Evolutionary conservation across 1,284 basidiomycete species (phyloP).

Genomic region (Ceratobasidium sp.): DNA sequence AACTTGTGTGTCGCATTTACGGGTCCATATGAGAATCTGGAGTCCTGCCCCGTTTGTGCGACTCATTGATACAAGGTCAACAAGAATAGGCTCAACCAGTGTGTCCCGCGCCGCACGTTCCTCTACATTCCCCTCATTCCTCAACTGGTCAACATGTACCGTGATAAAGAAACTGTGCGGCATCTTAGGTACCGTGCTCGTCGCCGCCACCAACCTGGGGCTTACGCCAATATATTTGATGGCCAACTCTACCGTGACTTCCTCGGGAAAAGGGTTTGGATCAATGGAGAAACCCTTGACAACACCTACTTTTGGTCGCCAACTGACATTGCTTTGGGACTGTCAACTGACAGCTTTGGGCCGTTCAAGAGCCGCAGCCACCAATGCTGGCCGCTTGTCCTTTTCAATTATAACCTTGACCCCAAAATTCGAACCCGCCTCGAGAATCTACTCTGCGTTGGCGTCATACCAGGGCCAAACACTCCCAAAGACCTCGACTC

Average conservation of each 20-base stretch:
- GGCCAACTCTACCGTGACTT: slow-evolving; percentile 32
- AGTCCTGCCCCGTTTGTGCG: slow-evolving; percentile 37
- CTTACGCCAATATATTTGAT: slow-evolving; percentile 44
- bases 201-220: slow-evolving; percentile 35
- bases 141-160: slow-evolving; percentile 27
- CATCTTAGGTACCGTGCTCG: slow-evolving; percentile 44
- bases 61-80: slow-evolving; percentile 24
- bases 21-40: not conserved
- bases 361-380: slow-evolving; percentile 44
- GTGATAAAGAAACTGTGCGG: slow-evolving; percentile 37
- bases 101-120: slow-evolving; percentile 11
- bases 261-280: not conserved
- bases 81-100: not conserved
- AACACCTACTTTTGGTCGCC: slow-evolving; percentile 47
- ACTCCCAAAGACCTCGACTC: slow-evolving; percentile 39
- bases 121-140: slow-evolving; percentile 41
- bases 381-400: slow-evolving; percentile 46
- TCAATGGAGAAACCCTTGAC: slow-evolving; percentile 12
- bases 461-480: slow-evolving; percentile 41
- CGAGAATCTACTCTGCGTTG: slow-evolving; percentile 38
- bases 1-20: slow-evolving; percentile 38
- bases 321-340: slow-evolving; percentile 48
- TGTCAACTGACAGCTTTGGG: slow-evolving; percentile 44
- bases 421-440: slow-evolving; percentile 38
- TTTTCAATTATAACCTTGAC: slow-evolving; percentile 42